These are phyloP conservation scores for Candida sp. DNA, from an alignment of 1,139 yeast species.

Conservation along the genomic window DNA sequence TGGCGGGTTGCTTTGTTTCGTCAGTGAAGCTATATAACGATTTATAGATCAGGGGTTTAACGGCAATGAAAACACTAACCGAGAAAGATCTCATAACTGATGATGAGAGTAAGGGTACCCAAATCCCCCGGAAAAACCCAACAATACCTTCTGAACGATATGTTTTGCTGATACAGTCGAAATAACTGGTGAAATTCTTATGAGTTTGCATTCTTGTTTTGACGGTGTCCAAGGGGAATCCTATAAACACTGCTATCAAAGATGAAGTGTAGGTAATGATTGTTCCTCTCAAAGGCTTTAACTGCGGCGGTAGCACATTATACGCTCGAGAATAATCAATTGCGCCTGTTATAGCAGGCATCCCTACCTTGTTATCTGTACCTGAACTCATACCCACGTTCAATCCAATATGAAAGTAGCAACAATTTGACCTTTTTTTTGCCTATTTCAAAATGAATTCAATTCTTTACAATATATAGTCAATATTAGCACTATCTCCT, in stretches of 20 bases:
- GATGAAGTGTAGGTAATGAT: slow-evolving; percentile 66
- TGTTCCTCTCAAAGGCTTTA: slow-evolving; percentile 57
- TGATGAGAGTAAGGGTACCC: slow-evolving; percentile 68
- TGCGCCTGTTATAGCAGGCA: slow-evolving; percentile 45
- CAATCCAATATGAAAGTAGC: background rate
- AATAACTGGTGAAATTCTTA: slow-evolving; percentile 49
- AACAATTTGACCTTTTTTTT: background rate
- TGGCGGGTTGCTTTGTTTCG: slow-evolving; percentile 10
- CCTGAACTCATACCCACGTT: slow-evolving; percentile 1
- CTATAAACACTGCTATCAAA: slow-evolving; percentile 63
- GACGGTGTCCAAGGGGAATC: slow-evolving; percentile 81
- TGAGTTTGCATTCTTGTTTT: slow-evolving; percentile 87
- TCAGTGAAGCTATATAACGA: slow-evolving; percentile 16
- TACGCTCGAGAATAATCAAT: slow-evolving; percentile 35
- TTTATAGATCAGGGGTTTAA: slow-evolving; percentile 48
- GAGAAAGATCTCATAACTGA: slow-evolving; percentile 64
- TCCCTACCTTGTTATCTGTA: slow-evolving; percentile 8
- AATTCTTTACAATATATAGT: too few species aligned
- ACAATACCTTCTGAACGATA: slow-evolving; percentile 57
- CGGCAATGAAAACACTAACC: slow-evolving; percentile 60
- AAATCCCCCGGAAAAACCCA: slow-evolving; percentile 76
- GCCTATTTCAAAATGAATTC: too few species aligned
- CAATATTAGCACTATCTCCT: too few species aligned
- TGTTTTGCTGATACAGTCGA: slow-evolving; percentile 60
- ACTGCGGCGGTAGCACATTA: slow-evolving; percentile 45